Evolutionary conservation across 768 basidiomycete species (phyloP), one percentile per base, ranked within the genome.

Genomic region (Hericium rajendrae): DNA sequence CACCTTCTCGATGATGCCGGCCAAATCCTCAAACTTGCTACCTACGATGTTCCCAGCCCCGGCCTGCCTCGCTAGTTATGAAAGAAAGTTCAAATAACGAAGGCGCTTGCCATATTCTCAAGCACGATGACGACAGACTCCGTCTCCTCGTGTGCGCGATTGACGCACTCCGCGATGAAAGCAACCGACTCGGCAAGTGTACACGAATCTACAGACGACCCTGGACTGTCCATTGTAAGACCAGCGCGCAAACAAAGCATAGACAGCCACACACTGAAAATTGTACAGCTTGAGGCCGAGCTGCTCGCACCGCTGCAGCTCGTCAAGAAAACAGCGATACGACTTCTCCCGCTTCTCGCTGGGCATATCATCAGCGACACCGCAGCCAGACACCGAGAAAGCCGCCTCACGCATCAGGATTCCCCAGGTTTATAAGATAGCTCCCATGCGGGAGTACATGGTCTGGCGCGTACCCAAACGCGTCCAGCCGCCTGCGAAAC

Each of bases 341-440:
- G 84, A 83, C 61, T 88, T 87, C 60, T 81, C 75, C 1, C 86
- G 78, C 58, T 87, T 90, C 20, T 74, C 73, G 8, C 85, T 88
- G 48, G 13, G 18, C 32, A 6, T 2, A 40, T 6, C 24, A 56
- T 48, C 46, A 40, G 55, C 26, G 37, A 15, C 55, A 48, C 38
- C 38, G 8, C 32, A 26, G 4, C 26, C 3, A 26, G 26, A 26
- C 26, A 26, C 26, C 4, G 26, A 26, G 26, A 3, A 26, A 26
- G 26, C 26, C 3, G 24, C 70, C 87, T 56, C 53, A 90, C 88
- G 62, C 61, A 57, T 91, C 86, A 0, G 86, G 85, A 68, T 92
- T 92, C 46, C 84, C 91, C 1, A 93, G 77, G 65, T 94, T 94
- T 51, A 93, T 79, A 26, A 94, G 78, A 67, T 93, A 94, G 62